Evolutionary conservation across 176 grass and related monocot genomes (phyloP).

Genomic region (Coix lacrymajobi): DNA sequence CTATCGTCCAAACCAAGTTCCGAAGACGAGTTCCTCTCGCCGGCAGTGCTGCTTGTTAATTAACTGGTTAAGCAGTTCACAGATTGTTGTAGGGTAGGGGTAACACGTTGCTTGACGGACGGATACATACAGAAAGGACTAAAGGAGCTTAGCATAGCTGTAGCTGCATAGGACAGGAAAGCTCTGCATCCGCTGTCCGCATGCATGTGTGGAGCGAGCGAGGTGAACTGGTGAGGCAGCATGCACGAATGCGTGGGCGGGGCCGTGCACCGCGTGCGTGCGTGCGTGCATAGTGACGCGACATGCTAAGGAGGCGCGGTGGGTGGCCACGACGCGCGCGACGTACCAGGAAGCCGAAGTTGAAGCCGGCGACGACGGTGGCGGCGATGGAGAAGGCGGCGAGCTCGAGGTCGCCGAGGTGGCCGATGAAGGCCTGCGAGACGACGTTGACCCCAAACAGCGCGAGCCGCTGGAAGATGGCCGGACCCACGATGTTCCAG

Average conservation of each 20-base stretch:
- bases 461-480: slow-evolving; percentile 57
- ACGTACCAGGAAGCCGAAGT: slow-evolving; percentile 54
- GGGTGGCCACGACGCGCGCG: neutral
- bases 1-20: neutral
- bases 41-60: neutral
- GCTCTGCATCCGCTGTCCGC: too few species aligned
- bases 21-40: neutral
- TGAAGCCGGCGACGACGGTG: slow-evolving; percentile 44
- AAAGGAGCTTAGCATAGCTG: too few species aligned
- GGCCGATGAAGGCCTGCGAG: slow-evolving; percentile 60
- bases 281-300: neutral
- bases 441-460: slow-evolving; percentile 42
- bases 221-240: too few species aligned
- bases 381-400: slow-evolving; percentile 41
- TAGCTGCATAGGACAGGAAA: too few species aligned
- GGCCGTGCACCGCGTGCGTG: too few species aligned
- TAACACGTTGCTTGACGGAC: neutral
- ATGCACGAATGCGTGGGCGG: too few species aligned
- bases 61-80: neutral
- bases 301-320: neutral
- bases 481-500: slow-evolving; percentile 58
- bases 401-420: slow-evolving; percentile 57
- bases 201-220: too few species aligned
- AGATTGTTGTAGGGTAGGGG: too few species aligned
- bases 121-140: neutral